A percentile compares a stretch with the other conserved stretches of the same genome.
phyloP scores from a whole-genome alignment of 1,284 basidiomycete species.

The Mycena citricolor region DNA sequence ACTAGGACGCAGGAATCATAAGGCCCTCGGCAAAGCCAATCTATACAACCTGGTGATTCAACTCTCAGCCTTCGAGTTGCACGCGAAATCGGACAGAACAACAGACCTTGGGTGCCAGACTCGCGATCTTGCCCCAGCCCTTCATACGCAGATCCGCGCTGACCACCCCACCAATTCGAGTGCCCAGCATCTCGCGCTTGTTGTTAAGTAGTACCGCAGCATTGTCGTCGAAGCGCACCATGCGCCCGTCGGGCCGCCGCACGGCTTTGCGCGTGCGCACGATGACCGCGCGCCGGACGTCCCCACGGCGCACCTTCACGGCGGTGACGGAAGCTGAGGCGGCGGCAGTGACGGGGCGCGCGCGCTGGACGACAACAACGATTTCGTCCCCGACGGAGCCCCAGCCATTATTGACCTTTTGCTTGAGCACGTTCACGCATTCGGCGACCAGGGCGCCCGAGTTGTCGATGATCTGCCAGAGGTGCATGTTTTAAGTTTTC shows the following conservation, averaged over 20 bases:
- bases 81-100: too few relatives aligned
- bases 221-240: constrained; percentile 95
- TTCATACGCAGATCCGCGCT: constrained; percentile 87
- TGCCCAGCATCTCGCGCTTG: constrained; percentile 96
- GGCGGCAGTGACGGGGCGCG: constrained; percentile 76
- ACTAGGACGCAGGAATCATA: too few relatives aligned
- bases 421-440: constrained; percentile 96
- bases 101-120: constrained; percentile 87
- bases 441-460: constrained; percentile 94
- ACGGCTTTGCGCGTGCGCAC: constrained; percentile 88
- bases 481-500: constrained; percentile 4
- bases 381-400: constrained; percentile 91
- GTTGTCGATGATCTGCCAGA: constrained; percentile 89
- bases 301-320: constrained; percentile 87
- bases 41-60: too few relatives aligned
- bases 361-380: constrained; percentile 93
- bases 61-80: too few relatives aligned
- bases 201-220: constrained; percentile 95
- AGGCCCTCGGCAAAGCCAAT: too few relatives aligned
- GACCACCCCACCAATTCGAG: constrained; percentile 92
- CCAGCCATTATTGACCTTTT: constrained; percentile 90
- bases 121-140: constrained; percentile 95
- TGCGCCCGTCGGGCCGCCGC: constrained; percentile 82
- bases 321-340: constrained; percentile 63
- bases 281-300: constrained; percentile 92